Conservation (phyloP, 164 flowering plant species). For the Stephania japonica region DNA sequence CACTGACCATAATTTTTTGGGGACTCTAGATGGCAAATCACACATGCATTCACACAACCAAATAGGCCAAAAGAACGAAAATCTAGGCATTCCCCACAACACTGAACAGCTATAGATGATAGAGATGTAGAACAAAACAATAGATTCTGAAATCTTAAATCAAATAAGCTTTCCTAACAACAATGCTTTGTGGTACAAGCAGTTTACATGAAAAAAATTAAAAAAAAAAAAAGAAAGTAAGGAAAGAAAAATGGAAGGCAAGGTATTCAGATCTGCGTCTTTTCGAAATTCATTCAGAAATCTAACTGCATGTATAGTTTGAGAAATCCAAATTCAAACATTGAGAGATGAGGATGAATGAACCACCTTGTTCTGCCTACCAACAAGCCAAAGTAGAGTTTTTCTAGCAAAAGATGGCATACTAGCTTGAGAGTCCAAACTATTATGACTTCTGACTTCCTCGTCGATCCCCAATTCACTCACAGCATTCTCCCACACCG, state of each 20-base stretch:
- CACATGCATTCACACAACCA: neutral
- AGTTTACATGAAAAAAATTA: conserved; percentile 7
- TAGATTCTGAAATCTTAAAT: neutral
- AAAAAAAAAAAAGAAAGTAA: neutral
- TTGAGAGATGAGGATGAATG: conserved; percentile 47
- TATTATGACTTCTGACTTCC: conserved; percentile 36
- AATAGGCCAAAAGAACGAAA: neutral
- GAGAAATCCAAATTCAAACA: conserved; percentile 21
- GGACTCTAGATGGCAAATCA: neutral
- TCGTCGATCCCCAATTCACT: conserved; percentile 40
- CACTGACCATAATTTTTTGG: neutral
- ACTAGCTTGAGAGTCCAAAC: conserved; percentile 39
- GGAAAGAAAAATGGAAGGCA: neutral
- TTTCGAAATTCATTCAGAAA: conserved; percentile 21
- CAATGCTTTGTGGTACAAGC: neutral
- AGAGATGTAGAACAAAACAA: neutral
- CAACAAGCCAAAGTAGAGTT: conserved; percentile 60
- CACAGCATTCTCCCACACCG: conserved; percentile 33
- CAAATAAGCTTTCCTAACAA: neutral
- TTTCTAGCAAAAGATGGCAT: conserved; percentile 56
- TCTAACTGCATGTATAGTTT: conserved; percentile 2
- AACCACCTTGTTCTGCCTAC: conserved; percentile 67
- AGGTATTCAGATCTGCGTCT: conserved; percentile 13
- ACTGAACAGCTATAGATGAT: neutral
- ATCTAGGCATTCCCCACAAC: neutral